Evolutionary conservation across 2,329 filamentous ascomycete genomes (phyloP).

Genomic region (Dothideomycetidae sp.): DNA sequence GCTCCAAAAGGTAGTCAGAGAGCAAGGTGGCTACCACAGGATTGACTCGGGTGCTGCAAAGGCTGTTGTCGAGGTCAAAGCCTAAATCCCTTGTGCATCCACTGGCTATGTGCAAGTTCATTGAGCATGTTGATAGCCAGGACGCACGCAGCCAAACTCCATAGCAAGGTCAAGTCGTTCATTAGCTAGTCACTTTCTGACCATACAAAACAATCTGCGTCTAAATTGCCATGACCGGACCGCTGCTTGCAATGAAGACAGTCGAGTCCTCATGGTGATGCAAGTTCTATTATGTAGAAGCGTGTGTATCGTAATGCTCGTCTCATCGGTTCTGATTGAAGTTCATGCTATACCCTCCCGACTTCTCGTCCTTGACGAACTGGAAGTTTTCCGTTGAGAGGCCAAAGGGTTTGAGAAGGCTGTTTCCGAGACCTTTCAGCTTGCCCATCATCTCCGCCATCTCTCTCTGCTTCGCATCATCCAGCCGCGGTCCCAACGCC

Average conservation of each 20-base stretch:
- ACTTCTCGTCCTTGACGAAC: slow-evolving; percentile 78
- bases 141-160: no score
- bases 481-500: slow-evolving; percentile 52
- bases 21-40: slow-evolving; percentile 46
- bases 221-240: neutral
- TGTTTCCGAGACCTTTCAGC: slow-evolving; percentile 82
- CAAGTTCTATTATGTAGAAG: no score
- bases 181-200: no score
- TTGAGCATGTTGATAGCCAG: no score
- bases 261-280: no score
- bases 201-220: no score
- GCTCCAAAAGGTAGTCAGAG: slow-evolving; percentile 53
- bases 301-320: no score
- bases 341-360: slow-evolving; percentile 88
- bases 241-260: no score
- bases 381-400: slow-evolving; percentile 90
- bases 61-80: slow-evolving; percentile 3
- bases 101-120: no score
- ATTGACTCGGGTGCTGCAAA: slow-evolving; percentile 1
- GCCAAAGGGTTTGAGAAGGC: slow-evolving; percentile 83
- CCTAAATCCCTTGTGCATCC: no score
- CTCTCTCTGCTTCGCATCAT: slow-evolving; percentile 70
- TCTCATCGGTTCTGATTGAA: slow-evolving; percentile 42
- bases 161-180: neutral
- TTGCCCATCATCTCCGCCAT: slow-evolving; percentile 97